A percentile compares a stretch with the other conserved stretches of the same genome.
Evolutionary conservation across 2,329 filamentous ascomycete species (phyloP).

Genomic region (Exophiala sp.): DNA sequence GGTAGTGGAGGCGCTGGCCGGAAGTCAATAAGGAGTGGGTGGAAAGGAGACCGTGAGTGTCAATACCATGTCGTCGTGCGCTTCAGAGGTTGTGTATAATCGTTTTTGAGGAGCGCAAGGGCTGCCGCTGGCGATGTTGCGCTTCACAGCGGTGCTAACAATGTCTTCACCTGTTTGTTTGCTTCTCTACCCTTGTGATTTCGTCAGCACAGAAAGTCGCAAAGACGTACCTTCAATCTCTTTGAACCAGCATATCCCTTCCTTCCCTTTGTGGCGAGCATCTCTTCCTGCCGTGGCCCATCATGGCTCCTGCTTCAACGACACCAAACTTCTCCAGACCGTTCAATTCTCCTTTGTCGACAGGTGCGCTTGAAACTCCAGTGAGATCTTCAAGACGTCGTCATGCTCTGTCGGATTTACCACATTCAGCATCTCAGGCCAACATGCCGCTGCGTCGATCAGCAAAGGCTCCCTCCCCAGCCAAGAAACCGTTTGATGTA

Average conservation of each 20-base stretch:
- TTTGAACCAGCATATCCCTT: neutral
- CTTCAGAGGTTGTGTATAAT: too few relatives aligned
- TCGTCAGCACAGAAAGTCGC: neutral
- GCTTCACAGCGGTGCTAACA: neutral
- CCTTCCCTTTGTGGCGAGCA: neutral
- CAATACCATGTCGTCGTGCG: too few relatives aligned
- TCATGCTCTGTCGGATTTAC: conserved; percentile 3
- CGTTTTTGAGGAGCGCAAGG: neutral
- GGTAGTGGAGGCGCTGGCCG: too few relatives aligned
- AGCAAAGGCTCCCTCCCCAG: conserved; percentile 4
- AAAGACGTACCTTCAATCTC: neutral
- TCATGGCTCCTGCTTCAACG: conserved; percentile 15
- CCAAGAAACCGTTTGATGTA: conserved; percentile 10
- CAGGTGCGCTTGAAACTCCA: conserved; percentile 1
- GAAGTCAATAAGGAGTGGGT: too few relatives aligned
- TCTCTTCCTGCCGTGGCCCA: neutral
- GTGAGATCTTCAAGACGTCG: conserved; percentile 3
- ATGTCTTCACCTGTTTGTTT: neutral
- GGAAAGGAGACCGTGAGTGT: too few relatives aligned
- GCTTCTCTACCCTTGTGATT: neutral
- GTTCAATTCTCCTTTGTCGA: conserved; percentile 11
- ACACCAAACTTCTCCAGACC: conserved; percentile 23
- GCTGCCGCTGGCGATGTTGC: neutral
- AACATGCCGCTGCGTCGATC: neutral
- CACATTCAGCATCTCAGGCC: conserved; percentile 7